These are phyloP conservation scores for Suillus americanus DNA, from an alignment of 768 basidiomycete genomes.

Conservation along the genomic window DNA sequence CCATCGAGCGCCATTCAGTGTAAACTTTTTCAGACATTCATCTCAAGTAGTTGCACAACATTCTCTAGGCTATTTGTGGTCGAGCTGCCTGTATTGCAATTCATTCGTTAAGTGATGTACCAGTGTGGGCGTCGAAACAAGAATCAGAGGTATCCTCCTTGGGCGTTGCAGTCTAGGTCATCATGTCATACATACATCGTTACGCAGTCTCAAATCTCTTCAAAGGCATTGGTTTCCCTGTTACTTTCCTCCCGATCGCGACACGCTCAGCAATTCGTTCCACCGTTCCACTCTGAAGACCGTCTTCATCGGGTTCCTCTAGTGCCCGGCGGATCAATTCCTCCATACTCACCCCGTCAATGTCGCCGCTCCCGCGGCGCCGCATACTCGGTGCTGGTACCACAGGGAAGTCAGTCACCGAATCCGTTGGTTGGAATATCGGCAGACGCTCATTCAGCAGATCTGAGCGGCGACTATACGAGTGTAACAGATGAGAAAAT, in stretches of 20 bases:
- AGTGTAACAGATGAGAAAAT: background rate
- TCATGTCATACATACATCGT: conserved; percentile 1
- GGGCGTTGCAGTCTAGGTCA: background rate
- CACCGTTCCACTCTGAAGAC: conserved; percentile 38
- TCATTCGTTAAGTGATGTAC: background rate
- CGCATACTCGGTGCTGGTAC: conserved; percentile 69
- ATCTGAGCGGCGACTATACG: conserved; percentile 65
- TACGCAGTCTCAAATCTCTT: conserved; percentile 66
- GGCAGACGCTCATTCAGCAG: conserved; percentile 76
- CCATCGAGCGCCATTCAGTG: background rate
- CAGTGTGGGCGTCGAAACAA: background rate
- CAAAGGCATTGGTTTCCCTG: conserved; percentile 49
- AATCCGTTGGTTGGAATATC: conserved; percentile 40
- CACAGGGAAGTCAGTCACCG: conserved; percentile 35
- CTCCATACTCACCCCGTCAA: conserved; percentile 58
- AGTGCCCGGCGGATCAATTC: conserved; percentile 60
- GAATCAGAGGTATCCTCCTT: background rate
- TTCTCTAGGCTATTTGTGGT: background rate
- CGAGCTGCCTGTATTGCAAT: background rate
- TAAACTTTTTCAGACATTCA: background rate
- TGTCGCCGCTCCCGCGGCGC: conserved; percentile 37
- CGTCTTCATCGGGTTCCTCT: conserved; percentile 56
- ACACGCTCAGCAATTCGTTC: conserved; percentile 65
- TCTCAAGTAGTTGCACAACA: background rate
- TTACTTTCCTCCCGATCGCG: conserved; percentile 47